A percentile compares a stretch with the other conserved stretches of the same genome.
These are phyloP conservation scores for Paramecium biaurelia DNA, from an alignment of 73 alveolate genomes.

Conservation along the genomic window DNA sequence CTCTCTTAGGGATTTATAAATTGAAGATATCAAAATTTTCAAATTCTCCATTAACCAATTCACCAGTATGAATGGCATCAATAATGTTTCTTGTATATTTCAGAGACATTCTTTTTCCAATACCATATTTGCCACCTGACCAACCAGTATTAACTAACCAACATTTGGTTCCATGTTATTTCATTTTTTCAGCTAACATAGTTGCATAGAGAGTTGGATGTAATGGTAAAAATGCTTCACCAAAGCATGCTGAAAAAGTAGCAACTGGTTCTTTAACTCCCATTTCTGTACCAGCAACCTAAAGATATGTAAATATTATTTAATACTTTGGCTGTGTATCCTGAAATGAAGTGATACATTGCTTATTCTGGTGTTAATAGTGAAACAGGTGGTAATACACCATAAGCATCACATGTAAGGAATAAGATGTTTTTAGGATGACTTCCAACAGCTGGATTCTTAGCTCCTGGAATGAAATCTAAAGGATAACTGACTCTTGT, in stretches of 20 bases:
- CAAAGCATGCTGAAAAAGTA: constrained; percentile 98
- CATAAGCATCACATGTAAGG: constrained; percentile 97
- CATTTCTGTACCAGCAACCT: constrained; percentile 96
- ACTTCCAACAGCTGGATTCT: constrained; percentile 93
- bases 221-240: constrained; percentile 95
- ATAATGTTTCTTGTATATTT: constrained; percentile 87
- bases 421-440: constrained; percentile 95
- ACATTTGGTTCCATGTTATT: constrained; percentile 80
- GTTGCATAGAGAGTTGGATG: constrained; percentile 94
- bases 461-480: constrained; percentile 91
- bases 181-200: constrained; percentile 93
- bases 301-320: background rate
- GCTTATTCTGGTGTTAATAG: constrained; percentile 88
- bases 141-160: constrained; percentile 98
- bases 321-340: constrained; percentile 91
- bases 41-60: constrained; percentile 75
- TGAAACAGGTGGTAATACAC: constrained; percentile 97
- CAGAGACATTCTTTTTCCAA: constrained; percentile 91
- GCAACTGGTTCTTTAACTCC: constrained; percentile 94
- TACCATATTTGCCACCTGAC: constrained; percentile 96
- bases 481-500: constrained; percentile 91
- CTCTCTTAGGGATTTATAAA: constrained; percentile 81
- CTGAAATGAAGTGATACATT: constrained; percentile 95
- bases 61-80: constrained; percentile 93
- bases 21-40: constrained; percentile 75